A percentile compares a stretch with the other conserved stretches of the same genome.
These are phyloP conservation scores for Penstemon davidsonii DNA, from an alignment of 257 asterid species.

Conservation along the genomic window DNA sequence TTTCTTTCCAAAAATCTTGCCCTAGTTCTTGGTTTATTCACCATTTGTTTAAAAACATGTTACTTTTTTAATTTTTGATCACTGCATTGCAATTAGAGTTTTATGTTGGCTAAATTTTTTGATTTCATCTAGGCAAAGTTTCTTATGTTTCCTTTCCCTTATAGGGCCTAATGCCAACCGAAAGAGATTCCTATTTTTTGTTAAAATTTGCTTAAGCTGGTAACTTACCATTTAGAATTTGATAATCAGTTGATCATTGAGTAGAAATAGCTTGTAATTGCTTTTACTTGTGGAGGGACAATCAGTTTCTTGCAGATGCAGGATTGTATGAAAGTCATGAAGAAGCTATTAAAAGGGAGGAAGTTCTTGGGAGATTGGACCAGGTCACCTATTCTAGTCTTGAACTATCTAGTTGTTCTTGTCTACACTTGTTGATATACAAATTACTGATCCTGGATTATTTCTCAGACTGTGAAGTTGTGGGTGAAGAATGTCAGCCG, in stretches of 20 bases:
- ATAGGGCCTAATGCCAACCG: no score
- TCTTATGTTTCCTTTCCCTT: neutral
- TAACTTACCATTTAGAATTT: neutral
- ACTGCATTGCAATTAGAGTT: neutral
- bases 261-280: conserved; percentile 11
- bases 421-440: conserved; percentile 18
- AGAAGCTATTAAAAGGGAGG: conserved; percentile 90
- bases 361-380: conserved; percentile 93
- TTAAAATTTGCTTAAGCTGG: neutral
- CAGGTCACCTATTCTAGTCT: conserved; percentile 51
- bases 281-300: conserved; percentile 27
- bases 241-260: conserved; percentile 11
- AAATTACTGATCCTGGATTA: conserved; percentile 31
- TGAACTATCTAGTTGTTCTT: conserved; percentile 8
- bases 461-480: conserved; percentile 70
- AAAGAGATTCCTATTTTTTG: no score
- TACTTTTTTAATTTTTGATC: no score
- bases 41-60: no score
- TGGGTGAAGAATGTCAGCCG: conserved; percentile 84
- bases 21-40: no score
- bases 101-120: neutral
- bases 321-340: conserved; percentile 82
- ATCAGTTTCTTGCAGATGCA: conserved; percentile 78
- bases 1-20: no score
- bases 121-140: no score